These are phyloP conservation scores for Smallanthus sonchifolius DNA, from an alignment of 129 eudicot genomes.

Conservation along the genomic window DNA sequence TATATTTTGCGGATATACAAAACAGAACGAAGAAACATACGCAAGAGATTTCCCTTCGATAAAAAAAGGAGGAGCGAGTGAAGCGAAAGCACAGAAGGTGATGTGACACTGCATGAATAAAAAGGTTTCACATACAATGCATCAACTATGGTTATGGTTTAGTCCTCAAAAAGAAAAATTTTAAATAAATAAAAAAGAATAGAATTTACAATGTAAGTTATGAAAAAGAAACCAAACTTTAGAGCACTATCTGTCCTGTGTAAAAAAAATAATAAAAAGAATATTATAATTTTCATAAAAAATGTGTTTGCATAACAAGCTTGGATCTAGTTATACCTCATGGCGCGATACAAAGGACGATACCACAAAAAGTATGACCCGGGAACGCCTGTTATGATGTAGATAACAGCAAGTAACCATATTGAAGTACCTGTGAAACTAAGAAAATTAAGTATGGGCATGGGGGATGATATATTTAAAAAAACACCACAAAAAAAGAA, in stretches of 20 bases:
- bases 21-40: slow-evolving; percentile 38
- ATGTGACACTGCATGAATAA: slow-evolving; percentile 56
- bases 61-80: slow-evolving; percentile 84
- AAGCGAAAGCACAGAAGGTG: slow-evolving; percentile 58
- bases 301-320: slow-evolving; percentile 3
- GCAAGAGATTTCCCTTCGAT: slow-evolving; percentile 73
- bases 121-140: slow-evolving; percentile 12
- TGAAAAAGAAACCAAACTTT: slow-evolving; percentile 71
- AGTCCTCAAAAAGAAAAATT: neutral
- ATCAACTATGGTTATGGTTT: neutral
- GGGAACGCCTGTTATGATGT: slow-evolving; percentile 78
- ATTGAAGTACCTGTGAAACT: slow-evolving; percentile 49
- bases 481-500: neutral
- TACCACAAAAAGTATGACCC: slow-evolving; percentile 91
- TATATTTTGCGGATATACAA: neutral
- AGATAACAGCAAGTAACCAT: slow-evolving; percentile 85
- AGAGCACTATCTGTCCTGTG: slow-evolving; percentile 77
- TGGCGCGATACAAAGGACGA: slow-evolving; percentile 90
- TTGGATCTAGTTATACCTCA: slow-evolving; percentile 51
- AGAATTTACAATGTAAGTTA: slow-evolving; percentile 51
- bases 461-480: neutral
- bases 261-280: slow-evolving; percentile 3
- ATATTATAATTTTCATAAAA: neutral
- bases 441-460: neutral
- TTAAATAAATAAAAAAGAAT: neutral